Percentiles rank a stretch among this genome's conserved stretches.
phyloP scores from a whole-genome alignment of 2,329 filamentous ascomycete species.

The Monosporascus sp. region DNA sequence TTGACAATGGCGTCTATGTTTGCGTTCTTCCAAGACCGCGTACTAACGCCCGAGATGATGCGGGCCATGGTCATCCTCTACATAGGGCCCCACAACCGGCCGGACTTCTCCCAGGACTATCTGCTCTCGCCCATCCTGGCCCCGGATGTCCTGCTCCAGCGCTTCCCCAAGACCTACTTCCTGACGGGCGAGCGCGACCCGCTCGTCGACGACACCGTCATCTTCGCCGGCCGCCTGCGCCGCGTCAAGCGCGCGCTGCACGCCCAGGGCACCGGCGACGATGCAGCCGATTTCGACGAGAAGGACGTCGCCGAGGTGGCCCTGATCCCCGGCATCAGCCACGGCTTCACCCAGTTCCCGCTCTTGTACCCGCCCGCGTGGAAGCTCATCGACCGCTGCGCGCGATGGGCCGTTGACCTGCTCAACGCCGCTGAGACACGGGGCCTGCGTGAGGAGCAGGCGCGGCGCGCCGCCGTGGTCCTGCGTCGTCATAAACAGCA shows the following conservation, averaged over 20 bases:
- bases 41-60: constrained; percentile 97
- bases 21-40: constrained; percentile 93
- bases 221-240: constrained; percentile 85
- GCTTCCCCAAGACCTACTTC: constrained; percentile 93
- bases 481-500: constrained; percentile 11
- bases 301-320: constrained; percentile 75
- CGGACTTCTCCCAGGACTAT: constrained; percentile 88
- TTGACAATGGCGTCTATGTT: constrained; percentile 96
- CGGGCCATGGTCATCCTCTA: constrained; percentile 98
- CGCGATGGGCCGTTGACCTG: constrained; percentile 74
- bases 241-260: constrained; percentile 62
- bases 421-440: constrained; percentile 51
- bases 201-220: constrained; percentile 91
- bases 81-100: constrained; percentile 86
- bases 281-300: constrained; percentile 58
- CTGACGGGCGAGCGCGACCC: constrained; percentile 93
- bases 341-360: constrained; percentile 92
- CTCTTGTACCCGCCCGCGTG: constrained; percentile 83
- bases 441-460: constrained; percentile 9
- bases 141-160: constrained; percentile 72
- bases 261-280: constrained; percentile 40
- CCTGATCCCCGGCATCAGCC: constrained; percentile 81
- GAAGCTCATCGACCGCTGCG: constrained; percentile 76
- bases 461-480: not conserved
- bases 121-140: constrained; percentile 85